phyloP scores from a whole-genome alignment of 306 rosid species.

The Biancaea sappan region DNA sequence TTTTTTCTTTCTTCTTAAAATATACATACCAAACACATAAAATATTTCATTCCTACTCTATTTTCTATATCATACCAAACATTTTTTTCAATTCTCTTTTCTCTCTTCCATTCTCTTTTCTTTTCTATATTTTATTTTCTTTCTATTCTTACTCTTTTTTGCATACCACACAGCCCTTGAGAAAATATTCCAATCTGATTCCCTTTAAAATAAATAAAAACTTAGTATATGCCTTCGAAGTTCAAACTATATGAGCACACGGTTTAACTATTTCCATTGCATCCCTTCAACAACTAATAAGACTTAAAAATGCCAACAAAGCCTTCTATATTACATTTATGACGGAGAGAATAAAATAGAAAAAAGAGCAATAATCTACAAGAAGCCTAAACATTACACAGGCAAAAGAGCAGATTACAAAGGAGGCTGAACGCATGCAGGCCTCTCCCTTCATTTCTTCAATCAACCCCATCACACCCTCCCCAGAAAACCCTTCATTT shows the following conservation, averaged over 20 bases:
- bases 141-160: no score
- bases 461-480: slow-evolving; percentile 34
- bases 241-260: neutral
- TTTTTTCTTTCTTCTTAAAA: no score
- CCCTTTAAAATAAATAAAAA: neutral
- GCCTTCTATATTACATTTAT: slow-evolving; percentile 33
- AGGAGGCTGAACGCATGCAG: slow-evolving; percentile 39
- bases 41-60: no score
- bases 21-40: no score
- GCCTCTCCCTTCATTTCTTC: slow-evolving; percentile 43
- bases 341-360: slow-evolving; percentile 31
- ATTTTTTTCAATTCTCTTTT: no score
- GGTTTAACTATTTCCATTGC: slow-evolving; percentile 10
- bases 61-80: no score
- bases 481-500: slow-evolving; percentile 56
- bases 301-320: slow-evolving; percentile 28
- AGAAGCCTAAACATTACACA: slow-evolving; percentile 24
- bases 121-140: no score
- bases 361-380: slow-evolving; percentile 29
- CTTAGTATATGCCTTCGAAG: neutral
- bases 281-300: slow-evolving; percentile 28
- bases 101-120: no score
- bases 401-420: slow-evolving; percentile 27
- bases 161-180: no score
- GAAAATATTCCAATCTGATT: no score